These are phyloP conservation scores for Heliamphora pulchella DNA, from an alignment of 179 eudicot species.

Conservation along the genomic window DNA sequence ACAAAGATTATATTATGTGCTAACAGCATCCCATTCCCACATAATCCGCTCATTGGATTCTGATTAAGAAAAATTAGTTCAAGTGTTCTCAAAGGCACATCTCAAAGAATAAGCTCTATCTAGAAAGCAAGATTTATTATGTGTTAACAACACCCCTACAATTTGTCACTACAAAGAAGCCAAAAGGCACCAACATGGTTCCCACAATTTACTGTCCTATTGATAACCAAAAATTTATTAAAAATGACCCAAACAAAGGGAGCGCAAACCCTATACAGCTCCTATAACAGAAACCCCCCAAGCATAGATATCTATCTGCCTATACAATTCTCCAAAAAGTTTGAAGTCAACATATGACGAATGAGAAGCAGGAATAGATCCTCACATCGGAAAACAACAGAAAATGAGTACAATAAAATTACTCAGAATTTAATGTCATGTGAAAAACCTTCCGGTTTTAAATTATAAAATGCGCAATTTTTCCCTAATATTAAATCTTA, in stretches of 20 bases:
- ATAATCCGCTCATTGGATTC: neutral
- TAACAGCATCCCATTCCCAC: neutral
- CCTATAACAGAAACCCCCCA: neutral
- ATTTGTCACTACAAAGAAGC: neutral
- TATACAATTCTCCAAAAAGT: neutral
- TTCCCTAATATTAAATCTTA: neutral
- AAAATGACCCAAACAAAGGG: neutral
- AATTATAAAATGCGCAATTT: neutral
- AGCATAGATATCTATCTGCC: neutral
- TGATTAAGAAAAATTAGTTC: neutral
- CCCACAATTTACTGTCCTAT: constrained; percentile 7
- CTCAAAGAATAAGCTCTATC: neutral
- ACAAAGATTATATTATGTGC: neutral
- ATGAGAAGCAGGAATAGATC: neutral
- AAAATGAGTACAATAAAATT: too few relatives aligned
- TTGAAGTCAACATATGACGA: neutral
- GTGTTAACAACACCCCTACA: neutral
- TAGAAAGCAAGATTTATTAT: neutral
- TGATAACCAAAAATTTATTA: neutral
- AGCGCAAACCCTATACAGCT: neutral
- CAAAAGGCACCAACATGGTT: neutral
- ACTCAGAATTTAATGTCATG: too few relatives aligned
- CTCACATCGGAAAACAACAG: neutral
- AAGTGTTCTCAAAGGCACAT: neutral
- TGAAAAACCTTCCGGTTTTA: too few relatives aligned